Percentiles rank a stretch among this genome's conserved stretches.
Evolutionary conservation across 345 rosid species (phyloP).

Genomic region (Rhodamnia rubescens): DNA sequence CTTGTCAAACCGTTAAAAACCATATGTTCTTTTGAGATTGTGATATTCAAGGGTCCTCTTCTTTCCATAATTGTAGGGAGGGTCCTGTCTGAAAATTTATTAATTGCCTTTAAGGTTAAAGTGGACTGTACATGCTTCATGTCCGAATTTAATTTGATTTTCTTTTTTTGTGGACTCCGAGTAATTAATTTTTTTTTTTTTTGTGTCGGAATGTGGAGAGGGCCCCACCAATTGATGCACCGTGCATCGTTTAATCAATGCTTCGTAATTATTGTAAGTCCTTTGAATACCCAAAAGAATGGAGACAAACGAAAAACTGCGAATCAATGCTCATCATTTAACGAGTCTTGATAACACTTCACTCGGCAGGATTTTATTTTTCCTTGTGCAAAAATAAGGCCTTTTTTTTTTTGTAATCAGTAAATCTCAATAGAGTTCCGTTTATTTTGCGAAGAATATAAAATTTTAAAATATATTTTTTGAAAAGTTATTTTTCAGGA

Average conservation of each 20-base stretch:
- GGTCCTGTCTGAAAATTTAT: neutral
- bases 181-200: neutral
- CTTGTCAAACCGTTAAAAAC: too few relatives aligned
- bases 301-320: neutral
- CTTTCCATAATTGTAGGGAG: neutral
- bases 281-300: neutral
- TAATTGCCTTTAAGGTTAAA: neutral
- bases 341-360: neutral
- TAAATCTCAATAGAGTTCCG: neutral
- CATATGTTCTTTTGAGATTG: neutral
- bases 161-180: neutral
- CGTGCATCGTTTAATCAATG: neutral
- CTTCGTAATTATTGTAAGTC: neutral
- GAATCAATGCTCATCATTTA: neutral
- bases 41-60: neutral
- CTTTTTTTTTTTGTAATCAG: neutral
- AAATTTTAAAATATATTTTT: too few relatives aligned
- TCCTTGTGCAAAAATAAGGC: neutral
- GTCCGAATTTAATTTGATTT: neutral
- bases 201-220: neutral
- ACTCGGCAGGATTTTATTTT: neutral
- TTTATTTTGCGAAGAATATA: too few relatives aligned
- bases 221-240: neutral
- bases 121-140: neutral
- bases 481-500: too few relatives aligned